Evolutionary conservation across 2,329 filamentous ascomycete species (phyloP).

Genomic region (Periconia digitata): DNA sequence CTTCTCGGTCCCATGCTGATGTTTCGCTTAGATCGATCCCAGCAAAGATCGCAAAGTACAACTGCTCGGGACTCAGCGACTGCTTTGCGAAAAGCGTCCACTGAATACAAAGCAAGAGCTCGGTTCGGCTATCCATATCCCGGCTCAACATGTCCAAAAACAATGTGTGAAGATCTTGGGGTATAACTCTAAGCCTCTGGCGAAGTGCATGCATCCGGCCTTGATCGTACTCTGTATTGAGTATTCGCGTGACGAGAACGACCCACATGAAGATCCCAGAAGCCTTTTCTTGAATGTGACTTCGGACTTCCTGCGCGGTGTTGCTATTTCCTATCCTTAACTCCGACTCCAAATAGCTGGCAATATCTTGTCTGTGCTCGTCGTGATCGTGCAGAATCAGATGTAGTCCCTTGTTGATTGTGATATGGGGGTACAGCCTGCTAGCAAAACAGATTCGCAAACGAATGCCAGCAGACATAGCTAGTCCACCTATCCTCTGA

Average conservation of each 20-base stretch:
- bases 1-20: constrained; percentile 26
- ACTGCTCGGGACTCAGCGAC: constrained; percentile 9
- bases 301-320: constrained; percentile 15
- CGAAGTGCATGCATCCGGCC: constrained; percentile 18
- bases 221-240: constrained; percentile 44
- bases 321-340: constrained; percentile 15
- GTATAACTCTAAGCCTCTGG: constrained; percentile 8
- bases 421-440: constrained; percentile 51
- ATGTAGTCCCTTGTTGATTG: constrained; percentile 22
- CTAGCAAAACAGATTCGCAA: constrained; percentile 51
- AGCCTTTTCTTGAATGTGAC: constrained; percentile 37
- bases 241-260: constrained; percentile 47
- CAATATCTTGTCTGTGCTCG: constrained; percentile 40
- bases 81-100: constrained; percentile 10
- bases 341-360: constrained; percentile 13
- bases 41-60: constrained; percentile 13
- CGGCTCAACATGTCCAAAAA: constrained; percentile 9
- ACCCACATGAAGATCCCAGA: constrained; percentile 51
- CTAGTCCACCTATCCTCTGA: constrained; percentile 37
- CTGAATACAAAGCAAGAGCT: constrained; percentile 8
- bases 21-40: constrained; percentile 5
- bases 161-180: constrained; percentile 5
- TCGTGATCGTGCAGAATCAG: constrained; percentile 38
- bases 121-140: constrained; percentile 1
- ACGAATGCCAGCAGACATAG: background rate